These are phyloP conservation scores for Arachis monticola DNA, from an alignment of 331 rosid genomes.

Conservation along the genomic window DNA sequence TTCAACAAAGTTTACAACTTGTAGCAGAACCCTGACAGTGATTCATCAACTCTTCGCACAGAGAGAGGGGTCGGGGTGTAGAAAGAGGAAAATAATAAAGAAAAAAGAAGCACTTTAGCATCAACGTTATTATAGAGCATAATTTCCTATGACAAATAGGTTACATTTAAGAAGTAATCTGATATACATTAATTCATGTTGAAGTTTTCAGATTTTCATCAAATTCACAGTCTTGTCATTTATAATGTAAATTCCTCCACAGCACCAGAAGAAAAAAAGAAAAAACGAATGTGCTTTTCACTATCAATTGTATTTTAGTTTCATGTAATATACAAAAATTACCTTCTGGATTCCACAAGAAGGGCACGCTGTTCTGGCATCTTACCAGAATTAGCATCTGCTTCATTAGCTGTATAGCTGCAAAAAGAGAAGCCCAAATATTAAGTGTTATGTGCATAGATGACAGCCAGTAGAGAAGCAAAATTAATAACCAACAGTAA, in stretches of 20 bases:
- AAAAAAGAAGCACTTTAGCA: background rate
- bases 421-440: constrained; percentile 28
- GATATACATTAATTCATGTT: background rate
- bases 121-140: constrained; percentile 18
- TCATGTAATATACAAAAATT: constrained; percentile 19
- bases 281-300: background rate
- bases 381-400: constrained; percentile 57
- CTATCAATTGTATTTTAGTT: constrained; percentile 15
- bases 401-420: constrained; percentile 76
- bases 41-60: background rate
- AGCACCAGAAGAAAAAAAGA: constrained; percentile 1
- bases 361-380: constrained; percentile 75
- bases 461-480: background rate
- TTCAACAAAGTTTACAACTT: constrained; percentile 11
- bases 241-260: constrained; percentile 7
- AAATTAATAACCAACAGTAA: background rate
- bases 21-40: background rate
- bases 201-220: constrained; percentile 13
- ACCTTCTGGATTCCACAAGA: constrained; percentile 91
- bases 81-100: background rate
- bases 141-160: background rate
- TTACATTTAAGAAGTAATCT: constrained; percentile 40
- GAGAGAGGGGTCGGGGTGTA: background rate
- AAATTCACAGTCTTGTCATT: constrained; percentile 12
- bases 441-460: background rate